phyloP scores from a whole-genome alignment of 495 filamentous ascomycete genomes.

The Penicillium flavigenum region DNA sequence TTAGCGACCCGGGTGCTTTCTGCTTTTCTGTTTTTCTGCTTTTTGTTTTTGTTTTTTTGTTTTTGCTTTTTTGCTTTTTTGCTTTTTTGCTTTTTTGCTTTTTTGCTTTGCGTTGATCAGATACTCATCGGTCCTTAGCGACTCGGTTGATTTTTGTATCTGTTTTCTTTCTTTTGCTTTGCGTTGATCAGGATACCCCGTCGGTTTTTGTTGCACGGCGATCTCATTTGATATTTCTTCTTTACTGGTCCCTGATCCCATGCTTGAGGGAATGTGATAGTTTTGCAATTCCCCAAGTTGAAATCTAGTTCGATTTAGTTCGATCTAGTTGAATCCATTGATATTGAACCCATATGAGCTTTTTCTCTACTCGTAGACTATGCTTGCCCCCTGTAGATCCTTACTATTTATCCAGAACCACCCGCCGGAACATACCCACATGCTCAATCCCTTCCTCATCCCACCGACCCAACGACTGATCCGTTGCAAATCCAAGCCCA shows the following conservation, averaged over 20 bases:
- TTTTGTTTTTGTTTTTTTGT: neutral
- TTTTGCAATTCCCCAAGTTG: neutral
- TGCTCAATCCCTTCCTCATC: constrained; percentile 82
- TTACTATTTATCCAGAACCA: constrained; percentile 22
- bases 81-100: neutral
- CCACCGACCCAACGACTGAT: constrained; percentile 73
- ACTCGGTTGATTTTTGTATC: constrained; percentile 14
- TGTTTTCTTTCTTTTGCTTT: constrained; percentile 13
- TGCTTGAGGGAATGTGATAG: constrained; percentile 5
- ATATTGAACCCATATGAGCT: neutral
- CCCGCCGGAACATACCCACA: constrained; percentile 69
- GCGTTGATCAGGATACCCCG: constrained; percentile 42
- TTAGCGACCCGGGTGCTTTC: constrained; percentile 22
- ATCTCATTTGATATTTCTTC: constrained; percentile 23
- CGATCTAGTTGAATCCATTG: constrained; percentile 6
- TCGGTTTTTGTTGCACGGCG: constrained; percentile 28
- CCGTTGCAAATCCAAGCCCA: constrained; percentile 65
- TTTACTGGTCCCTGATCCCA: constrained; percentile 23
- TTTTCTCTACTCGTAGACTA: neutral
- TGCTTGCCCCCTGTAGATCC: neutral
- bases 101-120: constrained; percentile 29
- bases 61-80: constrained; percentile 16
- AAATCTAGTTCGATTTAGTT: constrained; percentile 11
- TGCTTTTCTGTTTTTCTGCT: neutral
- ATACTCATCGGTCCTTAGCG: constrained; percentile 8